These are phyloP conservation scores for Lasiosphaeria miniovina DNA, from an alignment of 495 filamentous ascomycete genomes.

Conservation along the genomic window DNA sequence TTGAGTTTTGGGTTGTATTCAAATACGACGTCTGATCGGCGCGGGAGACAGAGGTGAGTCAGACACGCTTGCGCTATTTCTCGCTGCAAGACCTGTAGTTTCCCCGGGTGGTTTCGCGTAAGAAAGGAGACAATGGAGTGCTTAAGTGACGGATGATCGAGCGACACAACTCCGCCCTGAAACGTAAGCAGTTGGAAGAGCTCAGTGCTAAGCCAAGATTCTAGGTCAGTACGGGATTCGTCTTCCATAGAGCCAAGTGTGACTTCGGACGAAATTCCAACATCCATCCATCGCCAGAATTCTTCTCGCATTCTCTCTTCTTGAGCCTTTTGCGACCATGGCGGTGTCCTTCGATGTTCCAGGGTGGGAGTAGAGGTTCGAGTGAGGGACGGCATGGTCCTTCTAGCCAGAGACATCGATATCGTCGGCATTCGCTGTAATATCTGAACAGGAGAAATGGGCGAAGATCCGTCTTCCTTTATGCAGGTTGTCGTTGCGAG, in stretches of 20 bases:
- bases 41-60: constrained; percentile 5
- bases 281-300: constrained; percentile 8
- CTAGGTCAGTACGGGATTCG: constrained; percentile 6
- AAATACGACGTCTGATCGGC: constrained; percentile 5
- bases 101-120: neutral
- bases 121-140: constrained; percentile 7
- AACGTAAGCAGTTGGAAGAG: constrained; percentile 7
- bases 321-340: constrained; percentile 1
- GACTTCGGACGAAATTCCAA: neutral
- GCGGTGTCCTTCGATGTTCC: neutral
- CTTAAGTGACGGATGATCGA: constrained; percentile 7
- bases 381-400: neutral
- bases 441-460: neutral
- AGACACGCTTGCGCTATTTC: constrained; percentile 8
- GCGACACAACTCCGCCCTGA: constrained; percentile 7
- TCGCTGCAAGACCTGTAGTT: constrained; percentile 1
- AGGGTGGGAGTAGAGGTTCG: neutral
- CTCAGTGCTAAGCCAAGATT: constrained; percentile 7
- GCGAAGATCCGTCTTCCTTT: neutral
- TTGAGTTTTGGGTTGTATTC: neutral
- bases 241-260: constrained; percentile 3
- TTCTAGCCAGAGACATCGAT: neutral
- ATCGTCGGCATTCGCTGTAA: neutral
- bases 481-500: constrained; percentile 5
- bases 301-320: constrained; percentile 5